Evolutionary conservation across 352 stramenopile species (phyloP).

Genomic region (Globisporangium paddicum): DNA sequence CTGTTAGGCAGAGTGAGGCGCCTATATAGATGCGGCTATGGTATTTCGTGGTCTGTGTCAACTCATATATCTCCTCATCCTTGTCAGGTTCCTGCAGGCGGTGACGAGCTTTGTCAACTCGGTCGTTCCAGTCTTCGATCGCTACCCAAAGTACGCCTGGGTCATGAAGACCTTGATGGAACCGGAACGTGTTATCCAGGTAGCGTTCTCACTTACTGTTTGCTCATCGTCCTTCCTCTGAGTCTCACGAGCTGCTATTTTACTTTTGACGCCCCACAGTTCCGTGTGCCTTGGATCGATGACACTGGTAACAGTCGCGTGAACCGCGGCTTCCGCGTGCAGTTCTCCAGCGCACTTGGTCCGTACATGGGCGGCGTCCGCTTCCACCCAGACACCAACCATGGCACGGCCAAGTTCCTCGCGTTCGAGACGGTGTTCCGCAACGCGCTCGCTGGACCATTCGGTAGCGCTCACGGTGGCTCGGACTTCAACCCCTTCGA

Average conservation of each 20-base stretch:
- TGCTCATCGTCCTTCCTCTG: too few species aligned
- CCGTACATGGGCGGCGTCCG: conserved; percentile 96
- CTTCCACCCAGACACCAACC: conserved; percentile 91
- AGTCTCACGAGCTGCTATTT: background rate
- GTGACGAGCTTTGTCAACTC: conserved; percentile 80
- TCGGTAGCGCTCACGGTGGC: conserved; percentile 82
- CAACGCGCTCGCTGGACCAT: conserved; percentile 89
- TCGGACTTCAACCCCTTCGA: conserved; percentile 97
- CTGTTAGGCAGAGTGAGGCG: too few species aligned
- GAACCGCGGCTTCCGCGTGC: conserved; percentile 96
- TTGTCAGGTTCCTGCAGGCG: conserved; percentile 55
- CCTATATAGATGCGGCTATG: too few species aligned
- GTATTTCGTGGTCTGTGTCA: too few species aligned
- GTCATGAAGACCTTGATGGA: conserved; percentile 94
- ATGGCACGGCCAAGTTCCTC: conserved; percentile 87
- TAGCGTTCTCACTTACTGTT: too few species aligned
- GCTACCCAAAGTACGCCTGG: conserved; percentile 88
- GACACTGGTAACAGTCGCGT: conserved; percentile 93
- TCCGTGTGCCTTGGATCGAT: conserved; percentile 97
- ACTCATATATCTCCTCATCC: background rate
- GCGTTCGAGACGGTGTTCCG: conserved; percentile 96
- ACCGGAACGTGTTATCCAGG: conserved; percentile 90
- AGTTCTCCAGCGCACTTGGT: conserved; percentile 91
- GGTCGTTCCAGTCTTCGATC: conserved; percentile 81
- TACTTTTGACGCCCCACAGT: conserved; percentile 44